Base-by-base conservation (phyloP, 2,329 filamentous ascomycete species). In the Microthyrium microscopicum region DNA sequence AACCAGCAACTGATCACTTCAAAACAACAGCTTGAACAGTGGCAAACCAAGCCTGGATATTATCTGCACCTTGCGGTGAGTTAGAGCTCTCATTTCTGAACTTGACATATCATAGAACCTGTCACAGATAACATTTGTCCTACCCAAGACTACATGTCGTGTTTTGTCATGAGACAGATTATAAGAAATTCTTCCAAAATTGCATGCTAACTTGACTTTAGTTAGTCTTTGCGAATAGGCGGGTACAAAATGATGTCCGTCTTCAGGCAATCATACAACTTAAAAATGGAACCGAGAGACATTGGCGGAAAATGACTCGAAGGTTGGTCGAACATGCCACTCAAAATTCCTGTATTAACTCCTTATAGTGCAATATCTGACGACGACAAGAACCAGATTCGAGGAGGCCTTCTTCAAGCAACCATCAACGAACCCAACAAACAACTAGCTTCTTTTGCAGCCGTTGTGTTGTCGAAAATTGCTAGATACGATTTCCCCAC, bases 211-310 rank as follows among this genome's bases (percentile, higher is more conserved):
- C n/a, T n/a, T n/a, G n/a, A n/a, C n/a, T n/a, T n/a, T n/a, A n/a
- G n/a, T n/a, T n/a, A n/a, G n/a, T n/a, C n/a, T n/a, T n/a, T n/a
- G n/a, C n/a, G n/a, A n/a, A n/a, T n/a, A n/a, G n/a, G n/a, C n/a
- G n/a, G n/a, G n/a, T n/a, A n/a, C n/a, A n/a, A n/a, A n/a, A n/a
- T n/a, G n/a, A n/a, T n/a, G n/a, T n/a, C n/a, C n/a, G n/a, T n/a
- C n/a, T n/a, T n/a, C n/a, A n/a, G n/a, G n/a, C n/a, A n/a, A n/a
- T n/a, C n/a, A n/a, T n/a, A n/a, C n/a, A n/a, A n/a, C n/a, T n/a
- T n/a, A 95, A 95, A 53, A 94, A 95, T 53, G 89, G 85, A 35
- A 85, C 95, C 54, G 87, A 95, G 52, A 84, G 78, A 51, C 83
- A 84, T 55, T 98, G 89, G 89, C 70, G 89, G 49, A 82, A 66